A percentile compares a stretch with the other conserved stretches of the same genome.
phyloP scores from a whole-genome alignment of 176 grass and related monocot genomes.

The Hsuehochloa calcarea region DNA sequence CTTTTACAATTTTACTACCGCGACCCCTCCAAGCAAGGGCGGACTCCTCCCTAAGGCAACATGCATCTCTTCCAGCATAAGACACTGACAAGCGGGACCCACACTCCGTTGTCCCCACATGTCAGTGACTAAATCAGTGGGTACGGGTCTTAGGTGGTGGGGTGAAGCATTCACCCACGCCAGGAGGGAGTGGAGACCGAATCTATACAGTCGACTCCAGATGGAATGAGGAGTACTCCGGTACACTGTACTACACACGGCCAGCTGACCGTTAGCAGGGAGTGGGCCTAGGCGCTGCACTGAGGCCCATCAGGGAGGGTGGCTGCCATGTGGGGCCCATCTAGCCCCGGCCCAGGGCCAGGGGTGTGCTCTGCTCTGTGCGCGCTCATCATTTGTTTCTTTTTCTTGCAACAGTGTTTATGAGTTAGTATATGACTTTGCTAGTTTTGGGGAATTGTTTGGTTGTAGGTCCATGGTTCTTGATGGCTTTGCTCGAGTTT shows the following conservation, averaged over 20 bases:
- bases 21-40: background rate
- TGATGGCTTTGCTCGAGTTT: too few species aligned
- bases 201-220: background rate
- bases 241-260: background rate
- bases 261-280: background rate
- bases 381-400: background rate
- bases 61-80: fast-evolving
- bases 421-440: background rate
- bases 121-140: fast-evolving
- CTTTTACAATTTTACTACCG: conserved; percentile 5
- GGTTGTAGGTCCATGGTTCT: background rate
- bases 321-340: background rate
- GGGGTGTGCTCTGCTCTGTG: too few species aligned
- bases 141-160: too few species aligned
- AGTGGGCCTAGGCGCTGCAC: background rate
- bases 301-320: background rate
- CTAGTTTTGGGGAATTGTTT: background rate
- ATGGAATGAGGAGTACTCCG: background rate
- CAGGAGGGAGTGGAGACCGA: background rate
- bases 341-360: background rate
- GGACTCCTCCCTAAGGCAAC: background rate
- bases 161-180: too few species aligned
- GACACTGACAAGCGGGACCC: fast-evolving
- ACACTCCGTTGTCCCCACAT: fast-evolving
- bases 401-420: background rate